phyloP scores from a whole-genome alignment of 2,329 filamentous ascomycete genomes.

The Fusarium brachygibbosum region DNA sequence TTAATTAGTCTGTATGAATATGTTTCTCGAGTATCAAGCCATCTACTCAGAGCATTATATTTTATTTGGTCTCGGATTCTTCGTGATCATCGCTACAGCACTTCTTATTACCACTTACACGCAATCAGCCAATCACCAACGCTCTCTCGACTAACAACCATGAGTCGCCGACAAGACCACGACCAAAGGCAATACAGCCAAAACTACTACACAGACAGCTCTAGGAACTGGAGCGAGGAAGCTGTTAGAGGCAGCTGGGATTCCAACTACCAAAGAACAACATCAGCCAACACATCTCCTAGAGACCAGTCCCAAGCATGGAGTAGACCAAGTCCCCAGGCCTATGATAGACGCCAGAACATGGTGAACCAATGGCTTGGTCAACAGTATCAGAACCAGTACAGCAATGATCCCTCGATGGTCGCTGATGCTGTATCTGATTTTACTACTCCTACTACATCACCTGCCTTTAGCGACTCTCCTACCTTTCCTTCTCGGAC shows the following conservation, averaged over 20 bases:
- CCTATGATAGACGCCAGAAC: slow-evolving; percentile 39
- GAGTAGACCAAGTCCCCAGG: slow-evolving; percentile 30
- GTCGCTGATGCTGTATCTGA: slow-evolving; percentile 42
- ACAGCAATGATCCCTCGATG: slow-evolving; percentile 35
- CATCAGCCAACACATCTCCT: slow-evolving; percentile 38
- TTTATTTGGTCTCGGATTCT: not conserved
- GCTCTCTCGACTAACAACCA: slow-evolving; percentile 21
- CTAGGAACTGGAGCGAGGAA: slow-evolving; percentile 49
- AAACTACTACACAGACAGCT: slow-evolving; percentile 40
- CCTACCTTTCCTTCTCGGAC: slow-evolving; percentile 41
- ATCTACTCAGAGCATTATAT: slow-evolving; percentile 11
- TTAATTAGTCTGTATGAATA: slow-evolving; percentile 8
- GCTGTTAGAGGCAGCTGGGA: slow-evolving; percentile 48
- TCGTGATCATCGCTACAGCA: not conserved
- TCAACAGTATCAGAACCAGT: slow-evolving; percentile 42
- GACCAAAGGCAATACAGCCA: slow-evolving; percentile 20
- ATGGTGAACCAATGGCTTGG: slow-evolving; percentile 48
- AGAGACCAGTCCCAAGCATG: slow-evolving; percentile 37
- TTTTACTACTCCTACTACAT: slow-evolving; percentile 45
- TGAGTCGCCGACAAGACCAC: slow-evolving; percentile 43
- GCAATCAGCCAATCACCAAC: slow-evolving; percentile 22
- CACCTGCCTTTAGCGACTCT: slow-evolving; percentile 48
- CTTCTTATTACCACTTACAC: slow-evolving; percentile 29
- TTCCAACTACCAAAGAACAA: slow-evolving; percentile 43
- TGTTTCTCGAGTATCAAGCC: slow-evolving; percentile 2